A percentile compares a stretch with the other conserved stretches of the same genome.
Conservation (phyloP, 1,139 yeast species). For the Meyerozyma sp. region DNA sequence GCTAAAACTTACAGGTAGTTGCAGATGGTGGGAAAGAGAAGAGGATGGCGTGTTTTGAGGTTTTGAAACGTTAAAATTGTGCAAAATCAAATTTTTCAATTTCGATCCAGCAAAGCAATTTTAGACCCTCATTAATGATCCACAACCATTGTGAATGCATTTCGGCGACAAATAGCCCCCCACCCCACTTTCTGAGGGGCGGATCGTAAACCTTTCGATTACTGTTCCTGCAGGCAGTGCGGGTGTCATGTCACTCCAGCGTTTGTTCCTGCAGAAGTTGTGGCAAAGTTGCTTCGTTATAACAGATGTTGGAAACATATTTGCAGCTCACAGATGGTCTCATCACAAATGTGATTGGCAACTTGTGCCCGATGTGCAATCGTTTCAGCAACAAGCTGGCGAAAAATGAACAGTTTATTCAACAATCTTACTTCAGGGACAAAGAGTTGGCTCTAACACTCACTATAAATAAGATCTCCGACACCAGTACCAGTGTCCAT, state of each 20-base stretch:
- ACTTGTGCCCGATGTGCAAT: not conserved
- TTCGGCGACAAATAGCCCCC: too few relatives aligned
- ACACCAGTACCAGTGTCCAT: conserved; percentile 11
- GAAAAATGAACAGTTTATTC: conserved; percentile 1
- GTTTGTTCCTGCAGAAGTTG: not conserved
- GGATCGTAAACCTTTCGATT: too few relatives aligned
- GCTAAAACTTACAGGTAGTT: too few relatives aligned
- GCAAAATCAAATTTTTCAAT: too few relatives aligned
- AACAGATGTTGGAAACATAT: not conserved
- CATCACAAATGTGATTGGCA: not conserved
- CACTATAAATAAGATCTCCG: conserved; percentile 10
- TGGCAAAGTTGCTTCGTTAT: too few relatives aligned
- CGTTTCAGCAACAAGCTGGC: conserved; percentile 4
- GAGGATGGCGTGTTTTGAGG: too few relatives aligned
- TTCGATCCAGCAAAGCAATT: too few relatives aligned
- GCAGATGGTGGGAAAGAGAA: too few relatives aligned
- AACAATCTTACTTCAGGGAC: conserved; percentile 1
- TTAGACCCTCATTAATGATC: too few relatives aligned
- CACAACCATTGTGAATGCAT: too few relatives aligned
- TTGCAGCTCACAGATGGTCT: not conserved
- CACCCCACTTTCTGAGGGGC: too few relatives aligned
- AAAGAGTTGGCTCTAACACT: conserved; percentile 8
- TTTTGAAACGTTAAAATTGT: too few relatives aligned
- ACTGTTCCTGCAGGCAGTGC: not conserved
- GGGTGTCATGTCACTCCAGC: not conserved